Evolutionary conservation across 1,284 basidiomycete genomes (phyloP), one percentile per base, ranked within the genome.

Genomic region (Salmacisia buchloeana): DNA sequence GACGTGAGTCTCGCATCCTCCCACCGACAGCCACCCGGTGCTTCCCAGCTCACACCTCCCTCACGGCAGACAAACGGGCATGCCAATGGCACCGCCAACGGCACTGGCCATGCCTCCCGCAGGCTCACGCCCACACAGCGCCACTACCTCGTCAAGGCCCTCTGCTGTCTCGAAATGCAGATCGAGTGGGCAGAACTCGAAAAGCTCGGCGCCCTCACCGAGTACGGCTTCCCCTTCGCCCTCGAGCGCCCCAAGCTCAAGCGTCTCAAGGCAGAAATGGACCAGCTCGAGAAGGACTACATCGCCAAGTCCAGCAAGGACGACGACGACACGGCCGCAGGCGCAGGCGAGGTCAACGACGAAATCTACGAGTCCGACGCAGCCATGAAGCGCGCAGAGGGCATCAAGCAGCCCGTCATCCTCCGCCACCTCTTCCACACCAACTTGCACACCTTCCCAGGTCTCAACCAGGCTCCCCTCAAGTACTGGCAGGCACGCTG

Each of bases 341-440:
- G 38, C 18, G 29, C 38, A 7, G 61, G 31, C 12, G 49, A 56
- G 33, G 54, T 62, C 61, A 45, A 56, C 27, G 61, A 56, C 29
- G 45, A 39, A 18, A 36, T 45, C 34, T 41, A 62, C 36, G 49
- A 36, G 10, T 38, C 23, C 3, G 41, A 56, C 34, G 52, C 33
- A 54, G 49, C 34, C 33, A 41, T 58, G 36, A 52, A 43, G 60
- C 45, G 46, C 31, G 41, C 39, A n/a, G 58, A 59, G 56, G 49
- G 58, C 58, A 35, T 62, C 33, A n/a, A 43, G 29, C 46, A 65
- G 43, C 57, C 52, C 12, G 45, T 57, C 35, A 63, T 58, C 7
- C 63, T 66, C 23, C 46, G 61, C 23, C 64, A 66, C 29, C 39
- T 63, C 15, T 66, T 66, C 52, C 64, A 66, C n/a, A 49, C 38